These are phyloP conservation scores for Hericium alpestre DNA, from an alignment of 768 basidiomycete genomes.

Conservation along the genomic window DNA sequence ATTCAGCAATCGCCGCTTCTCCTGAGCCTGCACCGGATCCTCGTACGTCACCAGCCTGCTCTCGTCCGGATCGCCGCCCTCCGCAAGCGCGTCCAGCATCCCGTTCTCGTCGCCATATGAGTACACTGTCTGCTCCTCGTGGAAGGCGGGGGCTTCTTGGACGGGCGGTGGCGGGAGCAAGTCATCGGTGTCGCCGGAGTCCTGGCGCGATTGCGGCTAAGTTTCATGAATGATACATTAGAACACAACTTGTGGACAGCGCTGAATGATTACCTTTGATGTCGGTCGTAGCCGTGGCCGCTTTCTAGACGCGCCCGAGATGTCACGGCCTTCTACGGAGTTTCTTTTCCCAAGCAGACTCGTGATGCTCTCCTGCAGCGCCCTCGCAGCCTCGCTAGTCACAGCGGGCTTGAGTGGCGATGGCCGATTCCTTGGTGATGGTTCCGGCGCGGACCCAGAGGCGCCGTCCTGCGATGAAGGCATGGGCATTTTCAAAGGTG, in stretches of 20 bases:
- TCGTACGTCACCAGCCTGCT: conserved; percentile 11
- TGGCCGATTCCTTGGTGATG: conserved; percentile 10
- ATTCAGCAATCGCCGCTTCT: conserved; percentile 10
- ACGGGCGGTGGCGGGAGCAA: neutral
- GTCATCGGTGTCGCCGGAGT: conserved; percentile 21
- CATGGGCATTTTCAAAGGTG: conserved; percentile 14
- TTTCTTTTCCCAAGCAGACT: conserved; percentile 61
- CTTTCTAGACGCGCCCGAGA: conserved; percentile 18
- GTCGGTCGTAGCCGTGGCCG: conserved; percentile 24
- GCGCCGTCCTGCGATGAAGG: neutral
- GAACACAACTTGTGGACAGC: neutral
- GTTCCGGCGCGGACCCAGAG: neutral
- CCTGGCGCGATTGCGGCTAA: conserved; percentile 29
- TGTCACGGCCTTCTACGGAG: conserved; percentile 20
- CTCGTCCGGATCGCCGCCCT: conserved; percentile 2
- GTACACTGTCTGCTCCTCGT: conserved; percentile 1
- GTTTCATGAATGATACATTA: neutral
- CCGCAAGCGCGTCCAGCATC: neutral
- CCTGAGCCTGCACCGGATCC: conserved; percentile 11
- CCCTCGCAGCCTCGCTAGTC: conserved; percentile 41
- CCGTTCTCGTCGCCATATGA: conserved; percentile 9
- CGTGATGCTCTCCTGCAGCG: conserved; percentile 58
- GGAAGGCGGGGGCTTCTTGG: neutral
- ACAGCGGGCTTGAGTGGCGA: conserved; percentile 25
- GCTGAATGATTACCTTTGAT: conserved; percentile 22